Base-by-base conservation (phyloP, 2,329 filamentous ascomycete species). In the Aspergillus phoenicis region DNA sequence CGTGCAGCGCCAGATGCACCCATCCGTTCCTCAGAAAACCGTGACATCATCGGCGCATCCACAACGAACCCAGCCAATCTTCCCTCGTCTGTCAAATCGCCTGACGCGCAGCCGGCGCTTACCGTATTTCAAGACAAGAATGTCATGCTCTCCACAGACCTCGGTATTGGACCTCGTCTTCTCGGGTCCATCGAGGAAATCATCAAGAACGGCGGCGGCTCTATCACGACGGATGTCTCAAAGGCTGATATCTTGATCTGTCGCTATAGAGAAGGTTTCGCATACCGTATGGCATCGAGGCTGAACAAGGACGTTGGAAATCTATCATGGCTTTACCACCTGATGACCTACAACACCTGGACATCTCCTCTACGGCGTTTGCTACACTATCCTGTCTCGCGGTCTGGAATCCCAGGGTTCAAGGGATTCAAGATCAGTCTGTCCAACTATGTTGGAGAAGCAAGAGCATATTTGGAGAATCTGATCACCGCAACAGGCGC, bases 381-480 rank as follows among this genome's bases (percentile, higher is more conserved):
- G 30, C 82, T 99, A 24, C 95, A 99, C 73, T 99, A 99, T 67
- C 95, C 95, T 0, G 73, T 96, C 13, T 91, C 93, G 5, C 86
- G 85, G 51, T 75, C 88, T 8, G 91, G 91, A 1, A 87, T 99
- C 38, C 86, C 89, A 0, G 93, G 91, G 0, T 97, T 99, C 72
- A 77, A 89, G 61, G 82, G 84, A 7, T 82, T 90, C 74, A 87
- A 84, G 55, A 95, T 99, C 70, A 97, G 93, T 60, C 83, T 99
- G 5, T 98, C 95, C 5, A 99, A 98, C 75, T 99, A 99, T 73
- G 92, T 92, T 49, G 95, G 95, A 33, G 95, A 99, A 75, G 92
- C 95, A 15, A 88, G 95, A 51, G 88, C 92, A 56, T 99, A 98
- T 71, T 83, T 99, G 4, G 93, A 98, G 76, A 98, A 97, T 68